These are phyloP conservation scores for Rhynchosporium secalis DNA, from an alignment of 2,329 filamentous ascomycete species.

Conservation along the genomic window DNA sequence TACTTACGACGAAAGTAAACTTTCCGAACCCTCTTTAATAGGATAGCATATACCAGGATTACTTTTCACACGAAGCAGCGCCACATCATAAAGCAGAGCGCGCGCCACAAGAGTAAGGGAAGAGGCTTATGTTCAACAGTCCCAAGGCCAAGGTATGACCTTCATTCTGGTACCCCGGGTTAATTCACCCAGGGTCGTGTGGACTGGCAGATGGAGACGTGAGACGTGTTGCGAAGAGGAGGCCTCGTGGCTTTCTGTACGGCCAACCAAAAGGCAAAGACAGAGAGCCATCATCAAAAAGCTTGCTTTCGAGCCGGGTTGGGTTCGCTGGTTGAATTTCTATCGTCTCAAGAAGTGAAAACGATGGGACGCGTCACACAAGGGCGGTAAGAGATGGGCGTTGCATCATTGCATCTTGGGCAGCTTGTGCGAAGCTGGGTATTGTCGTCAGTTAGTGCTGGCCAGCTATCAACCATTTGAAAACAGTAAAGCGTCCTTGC, in stretches of 20 bases:
- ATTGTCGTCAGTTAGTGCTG: not conserved
- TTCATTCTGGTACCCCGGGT: constrained; percentile 14
- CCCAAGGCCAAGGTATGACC: constrained; percentile 11
- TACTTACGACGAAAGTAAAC: constrained; percentile 1
- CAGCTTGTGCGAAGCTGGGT: not conserved
- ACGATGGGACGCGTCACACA: constrained; percentile 2
- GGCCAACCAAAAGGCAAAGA: not conserved
- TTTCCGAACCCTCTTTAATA: constrained; percentile 17
- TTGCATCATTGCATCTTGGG: constrained; percentile 9
- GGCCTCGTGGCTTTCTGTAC: constrained; percentile 7
- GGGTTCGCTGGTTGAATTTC: not conserved
- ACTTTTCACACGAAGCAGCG: constrained; percentile 21
- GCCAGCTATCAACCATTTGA: not conserved
- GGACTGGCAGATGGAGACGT: not conserved
- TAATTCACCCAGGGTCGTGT: not conserved
- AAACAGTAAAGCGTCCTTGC: not conserved
- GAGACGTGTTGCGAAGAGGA: not conserved
- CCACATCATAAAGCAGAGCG: constrained; percentile 16
- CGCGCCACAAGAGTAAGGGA: constrained; percentile 29
- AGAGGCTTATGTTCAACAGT: constrained; percentile 8
- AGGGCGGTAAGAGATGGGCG: not conserved
- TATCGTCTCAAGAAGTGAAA: constrained; percentile 1
- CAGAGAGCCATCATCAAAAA: not conserved
- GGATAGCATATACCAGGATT: constrained; percentile 4
- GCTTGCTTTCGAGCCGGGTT: not conserved